A percentile compares a stretch with the other conserved stretches of the same genome.
Evolutionary conservation across 768 basidiomycete species (phyloP).

Genomic region (Pleurotus tuber-regium): DNA sequence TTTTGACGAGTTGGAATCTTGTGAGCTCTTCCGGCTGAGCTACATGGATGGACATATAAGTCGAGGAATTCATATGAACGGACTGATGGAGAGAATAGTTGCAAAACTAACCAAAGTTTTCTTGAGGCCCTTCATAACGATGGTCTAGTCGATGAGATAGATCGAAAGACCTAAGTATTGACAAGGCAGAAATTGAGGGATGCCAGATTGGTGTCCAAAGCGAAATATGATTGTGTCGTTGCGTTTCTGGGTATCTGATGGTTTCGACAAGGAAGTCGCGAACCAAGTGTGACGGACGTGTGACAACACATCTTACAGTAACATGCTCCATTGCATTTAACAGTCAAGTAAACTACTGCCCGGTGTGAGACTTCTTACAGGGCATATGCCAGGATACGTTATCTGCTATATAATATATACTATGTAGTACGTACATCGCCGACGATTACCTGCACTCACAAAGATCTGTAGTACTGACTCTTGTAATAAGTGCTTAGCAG

Average conservation of each 20-base stretch:
- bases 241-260: constrained; percentile 11
- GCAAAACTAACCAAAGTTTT: constrained; percentile 65
- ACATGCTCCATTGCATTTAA: too few species aligned
- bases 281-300: constrained; percentile 21
- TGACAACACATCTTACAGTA: neutral
- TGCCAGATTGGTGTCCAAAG: constrained; percentile 1
- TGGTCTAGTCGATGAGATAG: constrained; percentile 5
- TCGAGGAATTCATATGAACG: neutral
- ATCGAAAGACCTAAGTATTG: neutral
- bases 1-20: constrained; percentile 65
- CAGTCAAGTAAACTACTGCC: too few species aligned
- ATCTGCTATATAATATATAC: too few species aligned
- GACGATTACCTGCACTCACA: too few species aligned
- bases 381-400: too few species aligned
- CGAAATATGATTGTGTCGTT: constrained; percentile 13
- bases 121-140: constrained; percentile 79
- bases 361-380: too few species aligned
- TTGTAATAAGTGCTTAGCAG: too few species aligned
- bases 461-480: too few species aligned
- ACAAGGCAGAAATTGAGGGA: neutral
- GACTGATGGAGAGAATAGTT: constrained; percentile 19
- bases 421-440: too few species aligned
- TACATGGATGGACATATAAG: constrained; percentile 23
- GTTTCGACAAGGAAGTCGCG: constrained; percentile 25
- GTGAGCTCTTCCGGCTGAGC: constrained; percentile 68